Conservation (phyloP, 2,329 filamentous ascomycete species). For the Podosphaera aphanis region DNA sequence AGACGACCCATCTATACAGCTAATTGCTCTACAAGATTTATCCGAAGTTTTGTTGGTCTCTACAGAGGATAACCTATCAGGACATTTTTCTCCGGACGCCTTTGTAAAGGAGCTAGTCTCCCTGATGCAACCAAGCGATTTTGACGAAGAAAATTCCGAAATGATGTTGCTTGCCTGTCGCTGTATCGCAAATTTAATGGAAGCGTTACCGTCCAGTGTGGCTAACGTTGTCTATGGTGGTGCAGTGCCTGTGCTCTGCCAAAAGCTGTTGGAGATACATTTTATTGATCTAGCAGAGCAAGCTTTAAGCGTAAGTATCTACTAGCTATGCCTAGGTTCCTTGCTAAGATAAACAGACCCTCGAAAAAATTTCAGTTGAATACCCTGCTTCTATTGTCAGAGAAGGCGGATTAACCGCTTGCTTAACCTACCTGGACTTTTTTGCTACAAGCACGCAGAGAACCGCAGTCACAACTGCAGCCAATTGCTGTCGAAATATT, state of each 20-base stretch:
- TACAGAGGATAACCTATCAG: constrained; percentile 86
- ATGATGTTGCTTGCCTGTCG: constrained; percentile 93
- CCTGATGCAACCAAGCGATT: constrained; percentile 77
- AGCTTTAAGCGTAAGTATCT: constrained; percentile 46
- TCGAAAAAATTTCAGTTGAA: constrained; percentile 93
- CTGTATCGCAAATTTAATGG: constrained; percentile 92
- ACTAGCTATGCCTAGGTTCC: neutral
- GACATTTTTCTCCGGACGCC: constrained; percentile 80
- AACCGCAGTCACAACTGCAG: constrained; percentile 88
- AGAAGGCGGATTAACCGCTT: constrained; percentile 87
- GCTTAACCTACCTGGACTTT: constrained; percentile 86
- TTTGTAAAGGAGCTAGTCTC: constrained; percentile 86
- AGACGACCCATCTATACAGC: constrained; percentile 65
- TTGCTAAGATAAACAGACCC: constrained; percentile 27
- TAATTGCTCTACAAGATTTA: constrained; percentile 78
- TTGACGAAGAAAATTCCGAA: constrained; percentile 73
- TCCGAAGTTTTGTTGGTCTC: constrained; percentile 85
- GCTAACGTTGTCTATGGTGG: constrained; percentile 95
- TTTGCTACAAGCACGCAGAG: constrained; percentile 93
- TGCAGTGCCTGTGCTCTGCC: constrained; percentile 80
- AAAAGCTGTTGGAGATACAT: constrained; percentile 84
- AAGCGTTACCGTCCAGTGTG: constrained; percentile 76
- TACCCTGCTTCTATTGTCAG: constrained; percentile 88
- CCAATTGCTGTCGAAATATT: constrained; percentile 94
- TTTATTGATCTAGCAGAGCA: constrained; percentile 97